phyloP scores from a whole-genome alignment of 768 basidiomycete genomes.

The Pleurotus cornucopiae region DNA sequence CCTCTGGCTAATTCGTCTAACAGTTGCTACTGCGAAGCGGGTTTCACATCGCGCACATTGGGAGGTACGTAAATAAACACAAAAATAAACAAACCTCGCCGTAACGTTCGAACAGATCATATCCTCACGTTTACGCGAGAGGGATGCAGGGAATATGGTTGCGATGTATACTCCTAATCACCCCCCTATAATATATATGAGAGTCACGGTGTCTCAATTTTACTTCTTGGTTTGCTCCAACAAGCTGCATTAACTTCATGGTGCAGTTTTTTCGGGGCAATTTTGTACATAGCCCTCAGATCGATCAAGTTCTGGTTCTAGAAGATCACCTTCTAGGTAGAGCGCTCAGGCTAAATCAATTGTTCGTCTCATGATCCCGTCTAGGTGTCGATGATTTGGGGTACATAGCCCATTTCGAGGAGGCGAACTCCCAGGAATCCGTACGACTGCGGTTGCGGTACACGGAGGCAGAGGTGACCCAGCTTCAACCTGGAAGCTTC shows the following conservation, averaged over 20 bases:
- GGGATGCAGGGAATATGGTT: slow-evolving; percentile 57
- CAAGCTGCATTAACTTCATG: neutral
- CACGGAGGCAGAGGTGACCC: slow-evolving; percentile 16
- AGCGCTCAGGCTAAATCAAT: slow-evolving; percentile 2
- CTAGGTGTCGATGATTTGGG: slow-evolving; percentile 36
- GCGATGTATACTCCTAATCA: slow-evolving; percentile 25
- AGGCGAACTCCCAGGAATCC: slow-evolving; percentile 30
- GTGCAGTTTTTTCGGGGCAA: slow-evolving; percentile 40
- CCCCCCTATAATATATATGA: neutral
- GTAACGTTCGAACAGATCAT: slow-evolving; percentile 37
- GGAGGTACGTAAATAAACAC: slow-evolving; percentile 44
- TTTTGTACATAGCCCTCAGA: slow-evolving; percentile 51
- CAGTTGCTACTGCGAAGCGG: slow-evolving; percentile 72
- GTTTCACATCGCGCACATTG: slow-evolving; percentile 60
- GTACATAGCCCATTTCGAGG: slow-evolving; percentile 46
- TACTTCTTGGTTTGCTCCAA: neutral
- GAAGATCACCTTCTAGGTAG: slow-evolving; percentile 53
- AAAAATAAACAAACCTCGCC: neutral
- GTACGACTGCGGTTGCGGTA: slow-evolving; percentile 22
- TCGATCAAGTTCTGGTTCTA: slow-evolving; percentile 52
- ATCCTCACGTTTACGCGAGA: slow-evolving; percentile 64
- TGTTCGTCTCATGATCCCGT: slow-evolving; percentile 8
- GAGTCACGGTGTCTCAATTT: neutral
- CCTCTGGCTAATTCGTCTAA: neutral
- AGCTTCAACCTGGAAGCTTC: slow-evolving; percentile 54